Conservation (phyloP, 441 rosid genomes). For the Adansonia madagascariensis region DNA sequence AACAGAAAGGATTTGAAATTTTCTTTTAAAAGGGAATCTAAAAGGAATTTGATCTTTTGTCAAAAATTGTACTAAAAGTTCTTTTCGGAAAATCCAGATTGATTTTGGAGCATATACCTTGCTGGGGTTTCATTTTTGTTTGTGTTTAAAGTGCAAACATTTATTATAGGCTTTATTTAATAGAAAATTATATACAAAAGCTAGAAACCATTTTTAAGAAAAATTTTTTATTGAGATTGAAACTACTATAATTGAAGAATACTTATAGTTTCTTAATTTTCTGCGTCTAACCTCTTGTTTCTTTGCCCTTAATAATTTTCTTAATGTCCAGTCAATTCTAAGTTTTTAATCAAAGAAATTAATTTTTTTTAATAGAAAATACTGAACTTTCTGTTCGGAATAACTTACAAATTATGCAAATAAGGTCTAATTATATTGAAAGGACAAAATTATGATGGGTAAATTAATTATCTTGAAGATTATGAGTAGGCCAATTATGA, state of each 20-base stretch:
- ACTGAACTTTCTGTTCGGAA: neutral
- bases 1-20: neutral
- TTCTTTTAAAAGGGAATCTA: too few species aligned
- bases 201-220: neutral
- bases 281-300: neutral
- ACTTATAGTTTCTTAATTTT: neutral
- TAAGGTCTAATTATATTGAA: neutral
- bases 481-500: neutral
- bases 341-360: neutral
- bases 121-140: neutral
- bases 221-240: neutral
- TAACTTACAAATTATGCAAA: neutral
- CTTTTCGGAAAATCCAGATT: too few species aligned
- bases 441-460: constrained; percentile 46
- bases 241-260: neutral
- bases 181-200: neutral
- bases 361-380: neutral
- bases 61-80: too few species aligned
- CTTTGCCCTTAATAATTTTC: neutral
- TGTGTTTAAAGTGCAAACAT: neutral
- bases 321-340: neutral
- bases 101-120: neutral
- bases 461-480: neutral
- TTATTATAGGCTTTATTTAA: too few species aligned
- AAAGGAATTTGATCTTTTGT: too few species aligned